Evolutionary conservation across 2,329 filamentous ascomycete genomes (phyloP).

Genomic region (Xylariaceae sp.): DNA sequence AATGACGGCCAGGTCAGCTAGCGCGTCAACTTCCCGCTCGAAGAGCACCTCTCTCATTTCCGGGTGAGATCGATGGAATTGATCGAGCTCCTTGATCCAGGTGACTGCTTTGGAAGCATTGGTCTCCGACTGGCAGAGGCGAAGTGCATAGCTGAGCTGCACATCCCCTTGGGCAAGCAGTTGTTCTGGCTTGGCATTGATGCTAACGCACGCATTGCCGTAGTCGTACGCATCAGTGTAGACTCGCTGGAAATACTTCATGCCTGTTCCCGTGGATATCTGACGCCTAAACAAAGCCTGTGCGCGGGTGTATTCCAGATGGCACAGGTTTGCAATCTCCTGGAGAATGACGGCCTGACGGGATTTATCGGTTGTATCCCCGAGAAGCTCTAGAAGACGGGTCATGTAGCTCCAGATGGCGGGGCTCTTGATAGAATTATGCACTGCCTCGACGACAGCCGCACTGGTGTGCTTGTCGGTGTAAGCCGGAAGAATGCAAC

Average conservation of each 20-base stretch:
- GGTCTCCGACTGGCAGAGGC: constrained; percentile 33
- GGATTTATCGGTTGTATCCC: constrained; percentile 19
- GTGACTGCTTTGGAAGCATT: constrained; percentile 27
- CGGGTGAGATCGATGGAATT: constrained; percentile 28
- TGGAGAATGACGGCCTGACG: constrained; percentile 31
- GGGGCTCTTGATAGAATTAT: constrained; percentile 26
- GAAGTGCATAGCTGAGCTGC: constrained; percentile 36
- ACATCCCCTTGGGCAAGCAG: constrained; percentile 28
- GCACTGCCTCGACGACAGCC: constrained; percentile 34
- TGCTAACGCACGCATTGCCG: constrained; percentile 27
- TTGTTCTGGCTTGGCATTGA: constrained; percentile 36
- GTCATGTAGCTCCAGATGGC: constrained; percentile 34
- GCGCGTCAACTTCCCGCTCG: constrained; percentile 25
- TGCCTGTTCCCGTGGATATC: constrained; percentile 27
- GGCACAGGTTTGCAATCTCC: constrained; percentile 36
- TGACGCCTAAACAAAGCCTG: constrained; percentile 33
- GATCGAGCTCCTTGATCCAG: constrained; percentile 33
- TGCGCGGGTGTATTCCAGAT: constrained; percentile 33
- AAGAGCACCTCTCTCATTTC: constrained; percentile 26
- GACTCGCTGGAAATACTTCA: constrained; percentile 35
- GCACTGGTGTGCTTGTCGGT: constrained; percentile 35
- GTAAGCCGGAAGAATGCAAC: constrained; percentile 27
- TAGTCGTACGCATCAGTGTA: constrained; percentile 29
- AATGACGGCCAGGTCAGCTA: constrained; percentile 31
- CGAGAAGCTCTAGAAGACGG: constrained; percentile 28